These are phyloP conservation scores for Ramularia endophylla DNA, from an alignment of 2,329 filamentous ascomycete species.

Conservation along the genomic window DNA sequence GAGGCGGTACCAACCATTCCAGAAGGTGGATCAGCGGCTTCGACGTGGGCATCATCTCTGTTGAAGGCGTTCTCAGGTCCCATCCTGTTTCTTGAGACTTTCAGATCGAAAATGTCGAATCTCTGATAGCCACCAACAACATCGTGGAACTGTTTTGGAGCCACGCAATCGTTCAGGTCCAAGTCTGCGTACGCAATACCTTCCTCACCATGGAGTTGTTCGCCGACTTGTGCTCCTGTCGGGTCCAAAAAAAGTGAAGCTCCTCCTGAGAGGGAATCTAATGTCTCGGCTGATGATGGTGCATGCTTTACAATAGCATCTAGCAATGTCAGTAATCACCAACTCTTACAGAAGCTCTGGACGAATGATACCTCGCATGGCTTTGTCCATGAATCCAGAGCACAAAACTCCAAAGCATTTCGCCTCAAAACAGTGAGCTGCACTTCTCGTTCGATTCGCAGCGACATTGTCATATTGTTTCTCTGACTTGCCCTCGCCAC, in stretches of 20 bases:
- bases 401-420: slow-evolving; percentile 52
- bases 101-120: slow-evolving; percentile 49
- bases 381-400: slow-evolving; percentile 37
- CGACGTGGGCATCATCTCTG: no score
- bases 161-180: slow-evolving; percentile 45
- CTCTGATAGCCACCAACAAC: slow-evolving; percentile 52
- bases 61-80: slow-evolving; percentile 13
- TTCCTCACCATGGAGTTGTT: slow-evolving; percentile 42
- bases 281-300: slow-evolving; percentile 21
- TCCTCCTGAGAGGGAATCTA: slow-evolving; percentile 38
- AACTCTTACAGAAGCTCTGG: background rate
- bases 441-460: slow-evolving; percentile 48
- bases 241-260: slow-evolving; percentile 50
- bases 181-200: slow-evolving; percentile 49
- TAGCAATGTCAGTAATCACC: background rate
- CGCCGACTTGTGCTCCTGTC: slow-evolving; percentile 35
- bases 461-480: slow-evolving; percentile 50
- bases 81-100: slow-evolving; percentile 39
- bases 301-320: slow-evolving; percentile 32
- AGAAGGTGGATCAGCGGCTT: background rate
- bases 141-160: slow-evolving; percentile 54
- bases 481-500: background rate
- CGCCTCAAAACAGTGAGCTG: slow-evolving; percentile 53
- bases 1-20: background rate
- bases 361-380: slow-evolving; percentile 12